Conservation (phyloP, 2,329 filamentous ascomycete species). For the Penicillium sp. region DNA sequence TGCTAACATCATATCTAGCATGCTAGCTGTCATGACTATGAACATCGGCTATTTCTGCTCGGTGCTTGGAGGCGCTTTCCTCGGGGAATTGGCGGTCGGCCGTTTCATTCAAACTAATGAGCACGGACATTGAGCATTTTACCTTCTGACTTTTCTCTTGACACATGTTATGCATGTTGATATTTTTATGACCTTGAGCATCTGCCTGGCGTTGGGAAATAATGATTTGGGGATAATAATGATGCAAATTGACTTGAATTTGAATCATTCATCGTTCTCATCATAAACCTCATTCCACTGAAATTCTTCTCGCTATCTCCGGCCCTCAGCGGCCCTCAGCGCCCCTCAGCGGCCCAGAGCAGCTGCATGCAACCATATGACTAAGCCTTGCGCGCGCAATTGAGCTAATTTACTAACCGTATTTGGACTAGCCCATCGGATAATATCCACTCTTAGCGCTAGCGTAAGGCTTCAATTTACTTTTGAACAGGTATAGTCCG, state of each 20-base stretch:
- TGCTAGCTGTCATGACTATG: slow-evolving; percentile 89
- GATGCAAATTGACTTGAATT: neutral
- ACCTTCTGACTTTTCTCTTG: neutral
- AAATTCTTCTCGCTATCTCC: neutral
- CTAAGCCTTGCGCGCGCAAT: slow-evolving; percentile 1
- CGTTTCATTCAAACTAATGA: slow-evolving; percentile 57
- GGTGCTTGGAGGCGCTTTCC: slow-evolving; percentile 73
- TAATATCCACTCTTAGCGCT: neutral
- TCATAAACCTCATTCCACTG: neutral
- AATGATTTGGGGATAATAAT: neutral
- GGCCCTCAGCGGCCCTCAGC: neutral
- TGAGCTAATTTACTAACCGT: slow-evolving; percentile 7
- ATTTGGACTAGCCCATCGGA: neutral
- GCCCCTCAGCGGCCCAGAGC: neutral
- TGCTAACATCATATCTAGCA: slow-evolving; percentile 53
- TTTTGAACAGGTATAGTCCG: neutral
- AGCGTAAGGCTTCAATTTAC: neutral
- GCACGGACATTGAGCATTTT: slow-evolving; percentile 25
- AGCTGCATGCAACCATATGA: neutral
- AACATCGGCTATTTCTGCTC: slow-evolving; percentile 84
- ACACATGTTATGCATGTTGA: neutral
- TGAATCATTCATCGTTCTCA: neutral
- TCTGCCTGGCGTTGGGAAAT: neutral
- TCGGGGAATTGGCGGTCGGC: slow-evolving; percentile 81
- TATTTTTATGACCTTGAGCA: neutral